Evolutionary conservation across 805 yeast species (phyloP).

Genomic region (Candida quercuum): DNA sequence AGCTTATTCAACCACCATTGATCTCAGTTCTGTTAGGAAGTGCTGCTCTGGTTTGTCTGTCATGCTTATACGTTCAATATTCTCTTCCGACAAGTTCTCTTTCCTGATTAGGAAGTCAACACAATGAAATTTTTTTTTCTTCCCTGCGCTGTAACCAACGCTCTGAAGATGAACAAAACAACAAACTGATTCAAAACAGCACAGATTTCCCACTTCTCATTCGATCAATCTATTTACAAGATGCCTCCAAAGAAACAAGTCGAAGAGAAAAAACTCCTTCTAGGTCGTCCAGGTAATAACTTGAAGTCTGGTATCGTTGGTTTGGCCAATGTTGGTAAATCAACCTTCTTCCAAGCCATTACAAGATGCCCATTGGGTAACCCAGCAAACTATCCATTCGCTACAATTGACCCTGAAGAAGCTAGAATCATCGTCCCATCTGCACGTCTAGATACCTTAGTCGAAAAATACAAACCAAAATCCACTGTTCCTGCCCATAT

Average conservation of each 20-base stretch:
- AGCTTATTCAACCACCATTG: too few species aligned
- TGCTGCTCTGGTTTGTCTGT: too few species aligned
- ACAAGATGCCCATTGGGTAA: slow-evolving; percentile 89
- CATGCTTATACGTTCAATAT: too few species aligned
- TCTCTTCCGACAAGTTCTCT: too few species aligned
- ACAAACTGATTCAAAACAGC: not conserved
- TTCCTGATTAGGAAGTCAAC: slow-evolving; percentile 12
- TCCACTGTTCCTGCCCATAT: slow-evolving; percentile 86
- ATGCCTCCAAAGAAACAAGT: slow-evolving; percentile 75
- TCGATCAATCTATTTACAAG: not conserved
- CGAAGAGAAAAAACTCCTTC: slow-evolving; percentile 65
- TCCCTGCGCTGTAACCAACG: too few species aligned
- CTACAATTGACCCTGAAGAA: slow-evolving; percentile 97
- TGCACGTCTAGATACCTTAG: slow-evolving; percentile 73
- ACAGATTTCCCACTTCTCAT: not conserved
- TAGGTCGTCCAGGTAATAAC: slow-evolving; percentile 81
- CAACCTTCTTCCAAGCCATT: slow-evolving; percentile 95
- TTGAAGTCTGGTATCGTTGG: slow-evolving; percentile 90
- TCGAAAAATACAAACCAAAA: slow-evolving; percentile 74
- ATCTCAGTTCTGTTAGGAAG: too few species aligned
- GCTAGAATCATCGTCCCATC: slow-evolving; percentile 95
- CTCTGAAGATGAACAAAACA: not conserved
- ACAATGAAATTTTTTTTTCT: not conserved
- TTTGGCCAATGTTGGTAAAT: slow-evolving; percentile 90
- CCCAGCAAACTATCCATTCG: slow-evolving; percentile 98